phyloP scores from a whole-genome alignment of 768 basidiomycete genomes.

The Collybiopsis confluens region DNA sequence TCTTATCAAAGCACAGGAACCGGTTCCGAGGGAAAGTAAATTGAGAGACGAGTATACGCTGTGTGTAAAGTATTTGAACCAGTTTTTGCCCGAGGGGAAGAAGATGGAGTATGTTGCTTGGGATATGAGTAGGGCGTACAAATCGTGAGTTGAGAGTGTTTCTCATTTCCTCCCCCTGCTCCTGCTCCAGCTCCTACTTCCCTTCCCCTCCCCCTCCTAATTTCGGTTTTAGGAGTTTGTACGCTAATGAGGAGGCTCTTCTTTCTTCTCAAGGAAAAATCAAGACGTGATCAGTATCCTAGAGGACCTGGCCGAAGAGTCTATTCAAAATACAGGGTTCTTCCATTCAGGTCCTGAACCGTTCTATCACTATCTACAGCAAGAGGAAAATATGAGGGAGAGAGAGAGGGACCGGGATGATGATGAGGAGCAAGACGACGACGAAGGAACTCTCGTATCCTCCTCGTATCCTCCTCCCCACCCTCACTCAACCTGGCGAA shows the following conservation, averaged over 20 bases:
- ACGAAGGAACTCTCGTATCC: too few relatives aligned
- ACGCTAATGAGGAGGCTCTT: too few relatives aligned
- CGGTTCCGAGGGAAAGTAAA: slow-evolving; percentile 83
- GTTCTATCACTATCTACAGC: slow-evolving; percentile 61
- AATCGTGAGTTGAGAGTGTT: too few relatives aligned
- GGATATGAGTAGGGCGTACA: slow-evolving; percentile 95
- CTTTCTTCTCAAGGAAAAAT: too few relatives aligned
- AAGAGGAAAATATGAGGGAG: slow-evolving; percentile 37
- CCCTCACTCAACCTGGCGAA: slow-evolving; percentile 65
- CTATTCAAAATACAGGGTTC: slow-evolving; percentile 86
- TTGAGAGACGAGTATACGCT: slow-evolving; percentile 87
- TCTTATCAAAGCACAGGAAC: slow-evolving; percentile 83
- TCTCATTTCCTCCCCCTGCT: too few relatives aligned
- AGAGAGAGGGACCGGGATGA: too few relatives aligned
- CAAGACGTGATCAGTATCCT: slow-evolving; percentile 94
- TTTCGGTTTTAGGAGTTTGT: too few relatives aligned
- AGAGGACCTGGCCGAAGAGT: slow-evolving; percentile 93
- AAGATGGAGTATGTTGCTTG: slow-evolving; percentile 91
- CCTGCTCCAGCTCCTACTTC: too few relatives aligned
- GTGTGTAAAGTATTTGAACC: slow-evolving; percentile 90
- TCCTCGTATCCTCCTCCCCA: too few relatives aligned
- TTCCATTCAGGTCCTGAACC: slow-evolving; percentile 94
- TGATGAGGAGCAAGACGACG: too few relatives aligned
- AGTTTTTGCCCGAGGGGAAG: slow-evolving; percentile 83
- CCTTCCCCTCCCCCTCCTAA: too few relatives aligned